A percentile compares a stretch with the other conserved stretches of the same genome.
Evolutionary conservation across 345 rosid genomes (phyloP).

Genomic region (Toxicodendron radicans): DNA sequence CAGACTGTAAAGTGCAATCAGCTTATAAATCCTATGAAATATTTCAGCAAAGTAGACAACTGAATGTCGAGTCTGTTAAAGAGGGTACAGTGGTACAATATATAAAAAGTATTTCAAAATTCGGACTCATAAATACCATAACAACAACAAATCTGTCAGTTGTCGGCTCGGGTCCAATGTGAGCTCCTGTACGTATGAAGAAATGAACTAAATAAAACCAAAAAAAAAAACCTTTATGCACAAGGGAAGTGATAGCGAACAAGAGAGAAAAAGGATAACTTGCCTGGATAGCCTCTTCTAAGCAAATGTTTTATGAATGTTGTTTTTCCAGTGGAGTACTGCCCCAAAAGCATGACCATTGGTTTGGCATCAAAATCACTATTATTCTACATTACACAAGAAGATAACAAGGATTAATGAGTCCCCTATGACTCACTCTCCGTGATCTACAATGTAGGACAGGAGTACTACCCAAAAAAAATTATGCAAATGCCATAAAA

Average conservation of each 20-base stretch:
- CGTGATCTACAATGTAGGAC: not conserved
- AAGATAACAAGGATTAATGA: slow-evolving; percentile 14
- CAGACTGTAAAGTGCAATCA: slow-evolving; percentile 54
- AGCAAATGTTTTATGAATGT: slow-evolving; percentile 97
- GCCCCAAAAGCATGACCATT: slow-evolving; percentile 98
- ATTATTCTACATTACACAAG: slow-evolving; percentile 52
- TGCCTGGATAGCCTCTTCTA: slow-evolving; percentile 79
- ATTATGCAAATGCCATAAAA: slow-evolving; percentile 12
- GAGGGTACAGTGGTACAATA: too few species aligned
- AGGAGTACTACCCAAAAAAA: slow-evolving; percentile 9
- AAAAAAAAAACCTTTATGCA: not conserved
- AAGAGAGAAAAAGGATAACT: slow-evolving; percentile 16
- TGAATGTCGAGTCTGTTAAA: not conserved
- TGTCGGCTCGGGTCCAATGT: slow-evolving; percentile 97
- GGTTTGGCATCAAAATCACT: slow-evolving; percentile 98
- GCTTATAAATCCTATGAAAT: not conserved
- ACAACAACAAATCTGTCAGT: slow-evolving; percentile 98
- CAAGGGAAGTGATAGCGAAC: slow-evolving; percentile 3
- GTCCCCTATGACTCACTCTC: not conserved
- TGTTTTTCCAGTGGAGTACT: slow-evolving; percentile 97
- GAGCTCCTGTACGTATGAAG: slow-evolving; percentile 70
- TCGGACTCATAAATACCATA: slow-evolving; percentile 53
- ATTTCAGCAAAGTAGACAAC: not conserved
- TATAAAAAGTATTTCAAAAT: slow-evolving; percentile 1
- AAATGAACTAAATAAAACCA: not conserved